Base-by-base conservation (phyloP, 2,329 filamentous ascomycete genomes). In the Ophiocordyceps camponoti-rufipedis region DNA sequence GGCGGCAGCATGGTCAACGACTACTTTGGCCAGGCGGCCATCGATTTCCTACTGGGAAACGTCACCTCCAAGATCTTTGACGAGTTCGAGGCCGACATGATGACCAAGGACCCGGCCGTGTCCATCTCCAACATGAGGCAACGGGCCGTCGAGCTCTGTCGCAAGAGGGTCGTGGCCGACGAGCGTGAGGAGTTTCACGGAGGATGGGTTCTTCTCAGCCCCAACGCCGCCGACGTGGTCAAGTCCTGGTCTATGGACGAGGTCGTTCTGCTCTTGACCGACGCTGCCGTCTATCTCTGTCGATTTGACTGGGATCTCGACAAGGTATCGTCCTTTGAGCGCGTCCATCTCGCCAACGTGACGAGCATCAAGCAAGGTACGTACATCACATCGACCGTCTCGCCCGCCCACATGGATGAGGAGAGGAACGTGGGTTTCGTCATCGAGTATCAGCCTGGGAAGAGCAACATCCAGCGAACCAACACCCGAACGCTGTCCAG, bases 281-380 rank as follows among this genome's bases (percentile, higher is more conserved):
- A 94, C 51, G 71, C 72, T 0, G 89, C 87, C 0, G 60, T 96
- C 3, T 96, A 96, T 58, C 78, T 85, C 49, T 95, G 88, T 59
- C 78, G 85, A 13, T 88, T 96, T 54, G 87, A 96, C 61, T 96
- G 89, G 87, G 83, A 84, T 50, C 80, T 87, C 8, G 91, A 96
- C 64, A 96, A 96, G 58, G 85, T 98, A 1, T 81, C 82, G 12
- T 87, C 83, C 0, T 96, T 95, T 59, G 88, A 96, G 63, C 74
- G 88, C 8, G 78, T 95, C 13, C 79, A 83, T 47, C 70, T 96
- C 8, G 71, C 74, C 18, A 83, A 85, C 47, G 68, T 98, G 33
- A 71, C 74, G 1, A 71, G 72, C 23, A 76, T 98, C 53, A 80
- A 79, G 56, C 75, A 80, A 48, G 91, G 91, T 18, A 82, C 85